Base-by-base conservation (phyloP, 2,329 filamentous ascomycete genomes). In the Zalaria obscura region DNA sequence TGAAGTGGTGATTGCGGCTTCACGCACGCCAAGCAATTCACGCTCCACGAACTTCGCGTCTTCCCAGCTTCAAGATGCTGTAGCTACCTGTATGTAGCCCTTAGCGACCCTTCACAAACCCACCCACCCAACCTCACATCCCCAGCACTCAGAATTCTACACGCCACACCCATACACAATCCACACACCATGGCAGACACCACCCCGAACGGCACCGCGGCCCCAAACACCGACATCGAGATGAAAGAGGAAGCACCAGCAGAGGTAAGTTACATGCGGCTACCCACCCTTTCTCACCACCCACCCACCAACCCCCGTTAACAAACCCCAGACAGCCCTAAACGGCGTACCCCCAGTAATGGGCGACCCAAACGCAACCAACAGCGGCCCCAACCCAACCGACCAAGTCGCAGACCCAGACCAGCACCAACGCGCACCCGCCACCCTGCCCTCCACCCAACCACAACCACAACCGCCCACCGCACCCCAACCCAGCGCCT, bases 161-260 rank as follows among this genome's bases (percentile, higher is more conserved):
- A n/a, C n/a, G n/a, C n/a, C n/a, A n/a, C n/a, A n/a, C n/a, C n/a
- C n/a, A 26, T 25, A 25, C 33, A 10, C 25, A 27, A 39, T 26
- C 10, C 40, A 11, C 28, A 34, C 46, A 52, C 6, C 9, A 59
- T 58, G 56, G 54, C 52, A 10, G 52, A 54, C 9, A 25, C 40
- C 35, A 29, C 40, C 5, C 26, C 50, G n/a, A 59, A 58, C 35
- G 55, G 53, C 38, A 45, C 46, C 25, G 38, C 39, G 25, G 39
- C 44, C 4, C 31, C 43, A 3, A 46, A 39, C 10, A 42, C 41
- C 9, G 58, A 61, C 40, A 44, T 57, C 4, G 56, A 57, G 41
- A 61, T 61, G 58, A 60, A 59, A 42, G 57, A 60, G 39, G 56
- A 58, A 40, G 33, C 47, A 8, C 46, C 44, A 6, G 36, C 44